Conservation (phyloP, 768 basidiomycete species). For the Leucocoprinus leucothites region DNA sequence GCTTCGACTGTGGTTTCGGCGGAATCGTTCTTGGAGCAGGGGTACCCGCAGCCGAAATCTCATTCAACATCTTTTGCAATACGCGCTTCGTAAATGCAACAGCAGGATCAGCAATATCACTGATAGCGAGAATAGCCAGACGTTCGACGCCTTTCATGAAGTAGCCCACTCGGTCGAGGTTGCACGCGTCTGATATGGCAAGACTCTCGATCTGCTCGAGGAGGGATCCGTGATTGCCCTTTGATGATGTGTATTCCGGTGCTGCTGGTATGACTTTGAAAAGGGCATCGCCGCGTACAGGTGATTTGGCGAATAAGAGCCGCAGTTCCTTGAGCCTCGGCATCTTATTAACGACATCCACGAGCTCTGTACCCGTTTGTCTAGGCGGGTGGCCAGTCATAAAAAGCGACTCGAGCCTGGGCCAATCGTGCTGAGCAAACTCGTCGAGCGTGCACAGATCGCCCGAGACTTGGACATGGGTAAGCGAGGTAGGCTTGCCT, state of each 20-base stretch:
- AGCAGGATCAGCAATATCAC: conserved; percentile 27
- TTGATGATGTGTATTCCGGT: conserved; percentile 14
- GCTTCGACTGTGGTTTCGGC: conserved; percentile 7
- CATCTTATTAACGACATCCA: conserved; percentile 33
- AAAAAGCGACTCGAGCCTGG: conserved; percentile 32
- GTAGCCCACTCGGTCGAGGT: conserved; percentile 25
- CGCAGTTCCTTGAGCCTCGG: conserved; percentile 28
- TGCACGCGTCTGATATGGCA: conserved; percentile 36
- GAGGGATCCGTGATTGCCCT: conserved; percentile 20
- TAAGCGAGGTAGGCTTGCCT: conserved; percentile 26
- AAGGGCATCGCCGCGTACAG: conserved; percentile 20
- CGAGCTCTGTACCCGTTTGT: conserved; percentile 22
- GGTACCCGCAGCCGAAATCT: conserved; percentile 20
- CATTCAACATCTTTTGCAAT: conserved; percentile 29
- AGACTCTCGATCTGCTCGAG: conserved; percentile 30
- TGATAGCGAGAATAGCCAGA: conserved; percentile 34
- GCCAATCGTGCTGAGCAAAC: conserved; percentile 31
- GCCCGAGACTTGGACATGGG: conserved; percentile 36
- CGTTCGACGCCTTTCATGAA: conserved; percentile 29
- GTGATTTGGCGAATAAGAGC: conserved; percentile 28
- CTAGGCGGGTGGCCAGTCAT: conserved; percentile 37
- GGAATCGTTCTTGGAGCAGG: conserved; percentile 9
- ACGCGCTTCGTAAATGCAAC: conserved; percentile 30
- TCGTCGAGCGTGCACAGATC: conserved; percentile 30
- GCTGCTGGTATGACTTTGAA: conserved; percentile 23